Evolutionary conservation across 768 basidiomycete genomes (phyloP).

Genomic region (Mycena kentingensis): DNA sequence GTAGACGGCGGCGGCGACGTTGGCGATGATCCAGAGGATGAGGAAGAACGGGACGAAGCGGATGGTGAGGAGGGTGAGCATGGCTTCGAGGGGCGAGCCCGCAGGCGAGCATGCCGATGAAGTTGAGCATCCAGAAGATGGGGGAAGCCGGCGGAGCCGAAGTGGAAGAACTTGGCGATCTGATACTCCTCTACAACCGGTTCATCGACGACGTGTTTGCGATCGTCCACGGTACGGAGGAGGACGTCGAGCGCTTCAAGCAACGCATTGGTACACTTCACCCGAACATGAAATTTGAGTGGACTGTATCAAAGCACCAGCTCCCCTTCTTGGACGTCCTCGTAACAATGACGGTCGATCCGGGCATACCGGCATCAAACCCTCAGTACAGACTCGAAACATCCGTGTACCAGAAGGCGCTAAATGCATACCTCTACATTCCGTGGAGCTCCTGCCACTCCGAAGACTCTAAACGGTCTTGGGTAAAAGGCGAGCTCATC

Average conservation of each 20-base stretch:
- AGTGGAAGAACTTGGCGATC: constrained; percentile 8
- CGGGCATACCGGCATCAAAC: background rate
- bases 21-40: too few species aligned
- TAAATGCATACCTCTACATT: constrained; percentile 20
- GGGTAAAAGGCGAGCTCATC: too few species aligned
- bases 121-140: too few species aligned
- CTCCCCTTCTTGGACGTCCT: constrained; percentile 19
- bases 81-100: too few species aligned
- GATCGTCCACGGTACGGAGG: constrained; percentile 11
- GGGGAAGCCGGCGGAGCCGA: background rate
- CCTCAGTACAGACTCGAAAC: constrained; percentile 1
- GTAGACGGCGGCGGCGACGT: too few species aligned
- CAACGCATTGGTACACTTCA: constrained; percentile 15
- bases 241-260: constrained; percentile 15
- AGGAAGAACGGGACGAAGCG: too few species aligned
- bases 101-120: too few species aligned
- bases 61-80: too few species aligned
- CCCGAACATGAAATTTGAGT: too few species aligned
- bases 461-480: constrained; percentile 8
- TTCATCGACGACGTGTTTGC: constrained; percentile 21
- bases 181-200: constrained; percentile 11
- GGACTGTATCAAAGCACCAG: too few species aligned
- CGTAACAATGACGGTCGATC: constrained; percentile 5
- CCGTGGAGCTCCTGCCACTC: constrained; percentile 15
- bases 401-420: constrained; percentile 12